Evolutionary conservation across 768 basidiomycete species (phyloP).

Genomic region (Stropharia rugosoannulata): DNA sequence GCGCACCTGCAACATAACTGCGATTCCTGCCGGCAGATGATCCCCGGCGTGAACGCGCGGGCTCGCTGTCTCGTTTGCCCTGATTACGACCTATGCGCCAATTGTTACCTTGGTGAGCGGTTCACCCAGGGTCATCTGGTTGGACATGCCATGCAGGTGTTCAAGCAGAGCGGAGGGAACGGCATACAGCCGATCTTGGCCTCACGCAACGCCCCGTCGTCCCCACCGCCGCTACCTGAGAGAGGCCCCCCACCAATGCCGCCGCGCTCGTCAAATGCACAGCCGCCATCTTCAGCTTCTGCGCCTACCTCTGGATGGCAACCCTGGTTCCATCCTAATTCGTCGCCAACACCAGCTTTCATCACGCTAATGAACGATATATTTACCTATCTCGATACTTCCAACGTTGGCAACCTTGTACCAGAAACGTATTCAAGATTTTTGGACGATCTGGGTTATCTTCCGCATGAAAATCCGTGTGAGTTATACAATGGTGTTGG

Average conservation of each 20-base stretch:
- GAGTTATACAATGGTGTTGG: not conserved
- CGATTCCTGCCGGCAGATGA: conserved; percentile 1
- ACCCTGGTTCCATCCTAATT: conserved; percentile 9
- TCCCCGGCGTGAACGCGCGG: conserved; percentile 4
- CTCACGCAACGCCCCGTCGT: not conserved
- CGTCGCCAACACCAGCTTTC: conserved; percentile 1
- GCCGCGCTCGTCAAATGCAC: not conserved
- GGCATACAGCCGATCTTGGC: not conserved
- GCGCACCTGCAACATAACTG: conserved; percentile 1
- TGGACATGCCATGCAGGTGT: conserved; percentile 1
- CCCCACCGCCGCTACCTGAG: not conserved
- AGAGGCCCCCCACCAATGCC: not conserved
- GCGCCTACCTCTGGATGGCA: not conserved
- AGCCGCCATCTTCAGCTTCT: not conserved
- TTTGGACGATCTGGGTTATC: conserved; percentile 10
- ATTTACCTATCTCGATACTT: conserved; percentile 9
- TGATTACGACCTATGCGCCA: conserved; percentile 13
- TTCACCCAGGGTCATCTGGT: conserved; percentile 1
- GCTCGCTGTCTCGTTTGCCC: conserved; percentile 9
- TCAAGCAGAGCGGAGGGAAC: not conserved
- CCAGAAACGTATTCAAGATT: conserved; percentile 11
- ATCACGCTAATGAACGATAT: conserved; percentile 11
- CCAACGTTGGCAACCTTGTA: conserved; percentile 7
- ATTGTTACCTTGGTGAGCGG: conserved; percentile 8
- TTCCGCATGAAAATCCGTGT: conserved; percentile 11